Evolutionary conservation across 2,329 filamentous ascomycete genomes (phyloP), one percentile per base, ranked within the genome.

Genomic region (Xylariaceae sp.): DNA sequence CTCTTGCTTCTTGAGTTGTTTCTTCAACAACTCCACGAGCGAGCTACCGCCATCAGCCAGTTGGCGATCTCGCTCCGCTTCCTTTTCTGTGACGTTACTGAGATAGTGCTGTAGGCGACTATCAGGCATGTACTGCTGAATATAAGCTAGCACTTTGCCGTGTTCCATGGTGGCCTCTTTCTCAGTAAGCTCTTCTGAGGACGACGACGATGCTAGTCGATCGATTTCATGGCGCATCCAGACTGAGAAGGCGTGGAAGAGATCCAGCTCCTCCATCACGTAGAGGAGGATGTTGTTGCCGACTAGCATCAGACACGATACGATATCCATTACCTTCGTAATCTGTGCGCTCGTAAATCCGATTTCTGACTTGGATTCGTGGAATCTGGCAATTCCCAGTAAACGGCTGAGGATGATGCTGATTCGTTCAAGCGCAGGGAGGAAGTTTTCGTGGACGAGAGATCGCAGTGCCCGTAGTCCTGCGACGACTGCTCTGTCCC

Each of bases 141-240:
- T 88, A 70, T 97, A 97, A 0, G 84, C 81, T 7, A 96, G 74
- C 0, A 95, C 85, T 58, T 86, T 86, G 13, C 80, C 78, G 53
- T 88, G 82, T 64, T 96, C 89, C 61, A 95, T 84, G 0, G 84
- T 83, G 0, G 88, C 85, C 66, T 94, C 89, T 65, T 88, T 89
- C 61, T 93, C 91, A 23, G 86, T 82, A 50, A 89, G 79, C 64
- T 97, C 93, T 18, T 91, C 86, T 6, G 79, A 80, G 13, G 80
- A 78, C 0, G 85, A 88, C 75, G 70, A 77, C 3, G 88, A 85
- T 4, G 84, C 84, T 51, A 93, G 82, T 11, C 88, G 83, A 64
- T 95, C 90, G 60, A 96, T 93, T 68, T 92, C 87, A 68, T 91
- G 83, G 39, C 87, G 85, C 54, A 97, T 77, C 93, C 93, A 97